Percentiles rank a stretch among this genome's conserved stretches.
Conservation (phyloP, 768 basidiomycete species). For the Plicaturopsis crispa region DNA sequence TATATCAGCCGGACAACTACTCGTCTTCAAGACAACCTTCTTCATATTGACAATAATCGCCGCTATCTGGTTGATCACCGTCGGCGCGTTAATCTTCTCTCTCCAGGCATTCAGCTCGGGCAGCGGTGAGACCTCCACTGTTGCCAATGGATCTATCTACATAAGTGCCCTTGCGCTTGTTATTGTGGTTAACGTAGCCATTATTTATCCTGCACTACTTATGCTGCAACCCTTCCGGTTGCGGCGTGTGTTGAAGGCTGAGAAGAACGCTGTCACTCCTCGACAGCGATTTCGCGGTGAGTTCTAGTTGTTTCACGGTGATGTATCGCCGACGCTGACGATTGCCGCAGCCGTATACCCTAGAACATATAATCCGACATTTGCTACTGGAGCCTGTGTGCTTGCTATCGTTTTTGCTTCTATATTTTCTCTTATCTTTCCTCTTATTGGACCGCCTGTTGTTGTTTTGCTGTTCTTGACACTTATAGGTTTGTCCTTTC, state of each 20-base stretch:
- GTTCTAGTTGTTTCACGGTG: constrained; percentile 14
- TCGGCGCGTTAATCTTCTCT: constrained; percentile 67
- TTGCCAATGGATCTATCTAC: constrained; percentile 68
- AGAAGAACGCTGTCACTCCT: constrained; percentile 61
- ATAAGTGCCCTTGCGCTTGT: constrained; percentile 54
- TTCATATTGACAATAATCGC: constrained; percentile 45
- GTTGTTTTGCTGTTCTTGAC: constrained; percentile 57
- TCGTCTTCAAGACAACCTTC: constrained; percentile 59
- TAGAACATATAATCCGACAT: constrained; percentile 59
- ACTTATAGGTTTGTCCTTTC: constrained; percentile 45
- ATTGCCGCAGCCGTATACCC: constrained; percentile 57
- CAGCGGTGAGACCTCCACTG: constrained; percentile 28
- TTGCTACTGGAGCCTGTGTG: constrained; percentile 57
- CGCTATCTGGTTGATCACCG: constrained; percentile 53
- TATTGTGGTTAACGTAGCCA: constrained; percentile 54
- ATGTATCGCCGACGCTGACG: constrained; percentile 4
- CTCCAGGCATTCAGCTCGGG: constrained; percentile 46
- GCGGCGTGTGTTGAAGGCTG: constrained; percentile 46
- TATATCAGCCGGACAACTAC: constrained; percentile 51
- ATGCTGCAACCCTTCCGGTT: constrained; percentile 65
- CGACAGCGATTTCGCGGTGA: constrained; percentile 72
- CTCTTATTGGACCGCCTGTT: constrained; percentile 67
- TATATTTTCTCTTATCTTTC: constrained; percentile 69
- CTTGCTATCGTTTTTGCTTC: constrained; percentile 68
- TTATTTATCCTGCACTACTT: constrained; percentile 64